Conservation (phyloP, 139 green algal genomes). For the Micromonas commoda region DNA sequence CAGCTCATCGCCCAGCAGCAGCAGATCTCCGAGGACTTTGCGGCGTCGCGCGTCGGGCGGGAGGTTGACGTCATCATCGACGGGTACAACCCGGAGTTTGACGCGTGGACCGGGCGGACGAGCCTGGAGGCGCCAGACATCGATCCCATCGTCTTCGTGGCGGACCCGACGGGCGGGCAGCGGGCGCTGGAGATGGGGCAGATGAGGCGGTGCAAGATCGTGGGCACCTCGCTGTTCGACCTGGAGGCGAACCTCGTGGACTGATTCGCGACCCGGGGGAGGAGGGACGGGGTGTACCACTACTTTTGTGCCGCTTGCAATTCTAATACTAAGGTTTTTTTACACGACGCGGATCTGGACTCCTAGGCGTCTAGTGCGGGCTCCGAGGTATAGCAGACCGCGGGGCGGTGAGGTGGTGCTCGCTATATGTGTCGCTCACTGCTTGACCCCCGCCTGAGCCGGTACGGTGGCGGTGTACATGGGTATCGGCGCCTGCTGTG, state of each 20-base stretch:
- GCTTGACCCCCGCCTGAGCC: too few species aligned
- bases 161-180: not conserved
- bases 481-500: too few species aligned
- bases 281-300: too few species aligned
- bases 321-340: too few species aligned
- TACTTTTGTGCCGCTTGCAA: too few species aligned
- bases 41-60: slow-evolving; percentile 7
- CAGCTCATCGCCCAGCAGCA: slow-evolving; percentile 19
- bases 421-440: too few species aligned
- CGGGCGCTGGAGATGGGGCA: not conserved
- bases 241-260: slow-evolving; percentile 3
- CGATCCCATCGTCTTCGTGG: slow-evolving; percentile 21
- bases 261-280: too few species aligned
- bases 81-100: not conserved
- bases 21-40: slow-evolving; percentile 15
- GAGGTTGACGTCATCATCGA: slow-evolving; percentile 26
- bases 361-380: too few species aligned
- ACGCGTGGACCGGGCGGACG: slow-evolving; percentile 1
- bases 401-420: too few species aligned
- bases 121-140: slow-evolving; percentile 15
- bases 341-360: too few species aligned
- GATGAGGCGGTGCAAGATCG: slow-evolving; percentile 12
- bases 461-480: too few species aligned
- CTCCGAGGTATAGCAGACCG: too few species aligned
- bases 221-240: slow-evolving; percentile 13